phyloP scores from a whole-genome alignment of 495 filamentous ascomycete species.

The Hypomontagnella monticulosa region DNA sequence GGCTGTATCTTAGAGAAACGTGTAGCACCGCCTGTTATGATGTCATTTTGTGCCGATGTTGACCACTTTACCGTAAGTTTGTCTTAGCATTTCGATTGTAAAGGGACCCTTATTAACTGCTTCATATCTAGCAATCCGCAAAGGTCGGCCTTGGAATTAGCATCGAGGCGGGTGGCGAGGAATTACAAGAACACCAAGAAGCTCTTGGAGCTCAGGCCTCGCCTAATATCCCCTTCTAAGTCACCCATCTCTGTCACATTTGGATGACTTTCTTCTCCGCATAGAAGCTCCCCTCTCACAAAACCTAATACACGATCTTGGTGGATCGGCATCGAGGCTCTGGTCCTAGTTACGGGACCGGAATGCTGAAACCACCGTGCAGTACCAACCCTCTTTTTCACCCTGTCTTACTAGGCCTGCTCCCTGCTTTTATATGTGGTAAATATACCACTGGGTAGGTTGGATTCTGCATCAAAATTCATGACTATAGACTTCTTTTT shows the following conservation, averaged over 20 bases:
- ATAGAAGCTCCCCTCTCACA: slow-evolving; percentile 43
- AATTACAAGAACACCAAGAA: slow-evolving; percentile 93
- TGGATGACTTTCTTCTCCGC: slow-evolving; percentile 31
- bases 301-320: slow-evolving; percentile 29
- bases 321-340: slow-evolving; percentile 7
- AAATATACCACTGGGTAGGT: slow-evolving; percentile 16
- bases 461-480: slow-evolving; percentile 31
- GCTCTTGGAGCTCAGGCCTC: slow-evolving; percentile 55
- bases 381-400: slow-evolving; percentile 22
- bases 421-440: slow-evolving; percentile 25
- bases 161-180: slow-evolving; percentile 88
- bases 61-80: slow-evolving; percentile 90
- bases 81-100: neutral
- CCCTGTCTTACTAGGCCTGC: slow-evolving; percentile 38
- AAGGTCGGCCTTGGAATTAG: slow-evolving; percentile 95
- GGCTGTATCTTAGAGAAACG: slow-evolving; percentile 94
- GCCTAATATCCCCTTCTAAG: slow-evolving; percentile 67
- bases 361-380: slow-evolving; percentile 23
- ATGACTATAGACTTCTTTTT: slow-evolving; percentile 44
- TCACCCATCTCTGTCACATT: slow-evolving; percentile 27
- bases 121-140: slow-evolving; percentile 77
- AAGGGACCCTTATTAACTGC: slow-evolving; percentile 31
- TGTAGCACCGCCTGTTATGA: slow-evolving; percentile 84
- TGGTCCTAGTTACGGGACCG: slow-evolving; percentile 9
- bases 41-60: slow-evolving; percentile 97